Evolutionary conservation across 2,329 filamentous ascomycete species (phyloP).

Genomic region (Cercospora nicotianae): DNA sequence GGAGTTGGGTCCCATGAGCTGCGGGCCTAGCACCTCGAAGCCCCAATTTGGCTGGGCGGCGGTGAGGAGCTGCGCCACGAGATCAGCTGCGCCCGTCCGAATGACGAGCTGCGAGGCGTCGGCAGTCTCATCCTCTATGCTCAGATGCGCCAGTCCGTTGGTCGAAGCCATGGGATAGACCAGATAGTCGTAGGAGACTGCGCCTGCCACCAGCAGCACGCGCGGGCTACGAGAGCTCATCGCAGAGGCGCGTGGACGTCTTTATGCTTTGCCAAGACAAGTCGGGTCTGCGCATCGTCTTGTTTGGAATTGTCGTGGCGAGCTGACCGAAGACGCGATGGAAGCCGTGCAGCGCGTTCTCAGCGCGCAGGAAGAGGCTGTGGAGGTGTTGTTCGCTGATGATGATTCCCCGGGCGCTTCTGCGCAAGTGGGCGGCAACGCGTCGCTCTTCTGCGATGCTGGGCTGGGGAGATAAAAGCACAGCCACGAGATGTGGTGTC

Average conservation of each 20-base stretch:
- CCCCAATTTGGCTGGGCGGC: constrained; percentile 35
- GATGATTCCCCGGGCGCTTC: neutral
- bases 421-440: neutral
- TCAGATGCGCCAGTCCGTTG: constrained; percentile 5
- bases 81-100: constrained; percentile 35
- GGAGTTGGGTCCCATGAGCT: constrained; percentile 29
- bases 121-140: constrained; percentile 16
- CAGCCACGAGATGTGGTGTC: constrained; percentile 4
- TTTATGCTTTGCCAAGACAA: constrained; percentile 19
- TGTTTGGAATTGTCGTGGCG: neutral
- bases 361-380: constrained; percentile 1
- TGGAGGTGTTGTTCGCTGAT: neutral
- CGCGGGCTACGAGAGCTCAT: constrained; percentile 29
- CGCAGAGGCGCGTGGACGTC: constrained; percentile 16
- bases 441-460: neutral
- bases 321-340: neutral
- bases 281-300: constrained; percentile 12
- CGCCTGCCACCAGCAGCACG: constrained; percentile 36
- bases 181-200: constrained; percentile 38
- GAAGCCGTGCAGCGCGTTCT: neutral
- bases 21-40: constrained; percentile 34
- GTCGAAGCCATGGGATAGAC: constrained; percentile 34
- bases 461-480: neutral
- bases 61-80: constrained; percentile 39
- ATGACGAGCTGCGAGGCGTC: constrained; percentile 34